A percentile compares a stretch with the other conserved stretches of the same genome.
Conservation (phyloP, 169 alveolate genomes). For the Amoebophrya sp. region DNA sequence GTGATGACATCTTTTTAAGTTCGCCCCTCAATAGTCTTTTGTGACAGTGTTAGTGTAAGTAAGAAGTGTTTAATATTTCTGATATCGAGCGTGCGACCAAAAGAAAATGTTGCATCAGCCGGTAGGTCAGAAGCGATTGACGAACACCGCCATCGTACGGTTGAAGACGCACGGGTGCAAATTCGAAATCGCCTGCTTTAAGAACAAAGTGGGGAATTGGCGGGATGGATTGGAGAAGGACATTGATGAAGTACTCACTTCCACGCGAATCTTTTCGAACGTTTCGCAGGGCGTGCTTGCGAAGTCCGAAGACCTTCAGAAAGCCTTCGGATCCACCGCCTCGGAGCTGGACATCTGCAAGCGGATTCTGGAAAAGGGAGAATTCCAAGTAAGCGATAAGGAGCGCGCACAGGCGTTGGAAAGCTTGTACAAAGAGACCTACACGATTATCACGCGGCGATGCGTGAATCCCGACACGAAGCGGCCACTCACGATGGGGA, state of each 20-base stretch:
- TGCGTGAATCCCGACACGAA: constrained; percentile 76
- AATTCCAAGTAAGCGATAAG: constrained; percentile 56
- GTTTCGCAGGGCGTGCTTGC: constrained; percentile 78
- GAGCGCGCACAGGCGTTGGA: constrained; percentile 72
- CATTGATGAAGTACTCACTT: constrained; percentile 86
- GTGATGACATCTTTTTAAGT: too few species aligned
- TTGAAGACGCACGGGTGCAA: constrained; percentile 72
- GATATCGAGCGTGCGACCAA: too few species aligned
- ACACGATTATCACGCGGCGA: constrained; percentile 62
- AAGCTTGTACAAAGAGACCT: constrained; percentile 63
- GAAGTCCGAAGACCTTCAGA: constrained; percentile 70
- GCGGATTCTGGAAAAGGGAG: constrained; percentile 81
- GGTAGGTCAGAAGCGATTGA: constrained; percentile 80
- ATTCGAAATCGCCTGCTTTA: constrained; percentile 95
- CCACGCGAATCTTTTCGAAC: constrained; percentile 78
- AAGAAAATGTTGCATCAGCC: constrained; percentile 69
- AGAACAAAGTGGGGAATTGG: constrained; percentile 90
- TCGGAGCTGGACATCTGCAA: constrained; percentile 71
- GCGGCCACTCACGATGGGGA: constrained; percentile 66
- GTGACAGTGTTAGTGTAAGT: too few species aligned
- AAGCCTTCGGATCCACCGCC: constrained; percentile 72
- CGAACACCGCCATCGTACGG: constrained; percentile 91
- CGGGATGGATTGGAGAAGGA: constrained; percentile 82
- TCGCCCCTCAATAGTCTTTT: too few species aligned
- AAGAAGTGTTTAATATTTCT: too few species aligned